Conservation (phyloP, 169 alveolate species). For the Plasmodium gonderi region DNA sequence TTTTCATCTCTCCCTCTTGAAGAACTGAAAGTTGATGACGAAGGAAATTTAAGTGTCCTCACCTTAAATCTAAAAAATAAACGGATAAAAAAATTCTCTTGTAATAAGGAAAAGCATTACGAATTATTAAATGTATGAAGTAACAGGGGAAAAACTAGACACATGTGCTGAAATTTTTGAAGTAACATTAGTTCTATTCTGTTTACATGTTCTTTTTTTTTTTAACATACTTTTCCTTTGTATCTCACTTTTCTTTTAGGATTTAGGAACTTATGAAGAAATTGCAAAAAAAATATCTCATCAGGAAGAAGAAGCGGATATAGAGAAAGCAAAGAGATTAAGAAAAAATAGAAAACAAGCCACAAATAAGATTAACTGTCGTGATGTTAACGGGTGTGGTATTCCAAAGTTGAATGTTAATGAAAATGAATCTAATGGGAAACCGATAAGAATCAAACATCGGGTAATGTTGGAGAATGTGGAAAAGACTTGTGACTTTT, state of each 20-base stretch:
- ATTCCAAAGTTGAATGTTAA: neutral
- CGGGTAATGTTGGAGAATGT: slow-evolving; percentile 33
- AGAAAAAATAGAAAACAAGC: neutral
- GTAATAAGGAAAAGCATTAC: slow-evolving; percentile 40
- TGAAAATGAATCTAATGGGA: neutral
- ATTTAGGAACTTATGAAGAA: slow-evolving; percentile 28
- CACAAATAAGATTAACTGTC: no score
- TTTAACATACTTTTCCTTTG: neutral
- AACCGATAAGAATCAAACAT: slow-evolving; percentile 33
- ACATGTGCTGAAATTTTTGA: neutral
- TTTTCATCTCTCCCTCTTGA: neutral
- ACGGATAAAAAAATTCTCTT: slow-evolving; percentile 19
- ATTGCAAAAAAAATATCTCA: slow-evolving; percentile 28
- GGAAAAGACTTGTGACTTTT: slow-evolving; percentile 68
- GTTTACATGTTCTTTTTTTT: neutral
- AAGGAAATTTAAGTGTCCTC: slow-evolving; percentile 11
- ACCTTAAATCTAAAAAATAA: slow-evolving; percentile 36
- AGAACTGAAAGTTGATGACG: slow-evolving; percentile 63
- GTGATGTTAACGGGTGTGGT: no score
- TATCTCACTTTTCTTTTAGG: neutral
- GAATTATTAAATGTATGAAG: slow-evolving; percentile 29
- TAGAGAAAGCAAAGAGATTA: slow-evolving; percentile 1
- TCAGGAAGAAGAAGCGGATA: slow-evolving; percentile 22
- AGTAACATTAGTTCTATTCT: neutral
- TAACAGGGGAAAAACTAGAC: neutral